Base-by-base conservation (phyloP, 148 eudicot species). In the Dianthus caryophyllus region DNA sequence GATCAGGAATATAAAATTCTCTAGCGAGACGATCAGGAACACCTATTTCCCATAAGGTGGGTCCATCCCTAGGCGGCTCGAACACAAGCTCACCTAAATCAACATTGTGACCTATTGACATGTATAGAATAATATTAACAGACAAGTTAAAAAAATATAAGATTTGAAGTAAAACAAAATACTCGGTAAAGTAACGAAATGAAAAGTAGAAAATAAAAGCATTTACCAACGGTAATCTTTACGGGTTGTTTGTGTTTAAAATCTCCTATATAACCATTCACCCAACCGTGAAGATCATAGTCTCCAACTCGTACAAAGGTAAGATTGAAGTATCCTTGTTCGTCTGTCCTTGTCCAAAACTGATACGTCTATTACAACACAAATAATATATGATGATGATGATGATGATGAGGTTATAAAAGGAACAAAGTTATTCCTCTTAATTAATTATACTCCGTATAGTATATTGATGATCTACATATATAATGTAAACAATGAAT, bases 1-100 rank as follows among this genome's bases (percentile, higher is more conserved):
- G 77, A 47, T 77, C 81, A 3, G 84, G 84, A 9, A 81, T 43
- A 25, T 64, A 76, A 55, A 84, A 91, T 68, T 91, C 92, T 27
- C 75, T 78, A 1, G 97, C 96, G 12, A 85, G 56, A 30, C 97
- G 90, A 59, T 88, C 92, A 14, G 96, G 88, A 29, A 80, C 61
- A 50, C 96, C 97, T 25, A 91, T 91, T 75, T 91, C 96, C 97
- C 97, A 91, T 46, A 91, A 30, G 1, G 96, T 91, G 1, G 92
- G 88, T 1, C 97, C 97, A 44, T 84, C 83, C 58, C 97, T 80
- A 36, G 85, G 88, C 46, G 97, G 96, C 72, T 80, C 76, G 64
- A 61, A 91, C 22, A 85, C 73, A 18, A 88, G 67, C 57, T 91
- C 85, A 15, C 88, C 91, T 67, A 84, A 20, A 53, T 88, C 87